Percentiles rank a stretch among this genome's conserved stretches.
Conservation (phyloP, 108 stramenopile species). For the Cyclostephanos tholiformis region DNA sequence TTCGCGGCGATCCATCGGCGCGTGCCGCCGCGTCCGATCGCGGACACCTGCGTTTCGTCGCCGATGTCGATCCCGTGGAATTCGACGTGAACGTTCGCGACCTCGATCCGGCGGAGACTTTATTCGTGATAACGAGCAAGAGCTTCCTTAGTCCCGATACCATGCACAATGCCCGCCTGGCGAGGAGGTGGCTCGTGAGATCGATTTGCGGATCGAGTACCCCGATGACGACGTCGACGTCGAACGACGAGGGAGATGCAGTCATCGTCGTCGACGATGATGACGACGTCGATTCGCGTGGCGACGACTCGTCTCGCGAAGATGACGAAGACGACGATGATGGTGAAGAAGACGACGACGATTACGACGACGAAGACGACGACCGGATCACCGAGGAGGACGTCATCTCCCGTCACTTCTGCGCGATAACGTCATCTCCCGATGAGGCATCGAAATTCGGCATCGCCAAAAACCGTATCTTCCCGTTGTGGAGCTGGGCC, state of each 20-base stretch:
- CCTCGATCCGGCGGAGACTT: constrained; percentile 71
- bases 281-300: not conserved
- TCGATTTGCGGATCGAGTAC: constrained; percentile 19
- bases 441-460: constrained; percentile 62
- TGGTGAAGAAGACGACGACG: constrained; percentile 17
- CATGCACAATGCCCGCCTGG: constrained; percentile 81
- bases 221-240: too few relatives aligned
- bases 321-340: not conserved
- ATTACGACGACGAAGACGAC: not conserved
- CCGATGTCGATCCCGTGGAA: constrained; percentile 98
- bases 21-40: constrained; percentile 3
- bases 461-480: constrained; percentile 82
- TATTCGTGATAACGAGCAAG: constrained; percentile 83
- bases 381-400: constrained; percentile 42
- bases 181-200: constrained; percentile 73
- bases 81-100: constrained; percentile 73
- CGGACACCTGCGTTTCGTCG: constrained; percentile 84
- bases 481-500: constrained; percentile 98
- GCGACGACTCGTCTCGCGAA: not conserved
- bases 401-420: constrained; percentile 77
- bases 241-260: not conserved
- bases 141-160: constrained; percentile 87
- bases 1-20: constrained; percentile 63
- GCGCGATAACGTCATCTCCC: constrained; percentile 72
- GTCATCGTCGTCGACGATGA: not conserved